Base-by-base conservation (phyloP, 2,329 filamentous ascomycete genomes). In the Xylariaceae sp. region DNA sequence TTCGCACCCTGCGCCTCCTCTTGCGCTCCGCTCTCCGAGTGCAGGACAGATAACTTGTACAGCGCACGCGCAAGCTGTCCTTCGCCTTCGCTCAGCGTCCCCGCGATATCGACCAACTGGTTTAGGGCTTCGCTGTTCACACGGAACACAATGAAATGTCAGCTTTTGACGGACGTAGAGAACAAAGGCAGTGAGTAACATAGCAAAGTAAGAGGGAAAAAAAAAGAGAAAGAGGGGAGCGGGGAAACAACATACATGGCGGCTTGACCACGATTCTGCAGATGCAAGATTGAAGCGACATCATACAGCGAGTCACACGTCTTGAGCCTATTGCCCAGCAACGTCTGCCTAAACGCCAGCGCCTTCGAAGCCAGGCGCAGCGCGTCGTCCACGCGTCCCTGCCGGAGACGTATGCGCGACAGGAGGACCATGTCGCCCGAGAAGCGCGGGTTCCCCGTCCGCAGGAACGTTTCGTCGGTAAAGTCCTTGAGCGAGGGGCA, bases 381-480 rank as follows among this genome's bases (percentile, higher is more conserved):
- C 2, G 50, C 50, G 15, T 53, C 49, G 31, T 40, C 37, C 2
- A 34, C n/a, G 8, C 44, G 46, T 4, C 51, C 51, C 33, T 55
- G 50, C 15, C 27, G 32, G 9, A 51, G 48, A 15, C 47, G 43
- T 30, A 55, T 53, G 27, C 51, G 49, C 13, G 54, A 54, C 23
- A 56, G 29, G n/a, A 55, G 41, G 8, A 55, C 52, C 53, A 53
- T 55, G 34, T 55, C 50, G 12, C 53, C 52, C 5, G 45, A 54
- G 35, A 50, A 55, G 16, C 53, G 51, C 5, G 51, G 51, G 26
- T 54, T 57, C 3, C 53, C 48, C 12, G 58, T 61, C 34, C 46
- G 52, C n/a, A 62, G 41, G 37, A 64, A 63, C 6, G 55, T 59
- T 31, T 64, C 60, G 42, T 64, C 62, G 0, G 54, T 60, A 36